Evolutionary conservation across 768 basidiomycete species (phyloP).

Genomic region (Phaffia tasmanica): DNA sequence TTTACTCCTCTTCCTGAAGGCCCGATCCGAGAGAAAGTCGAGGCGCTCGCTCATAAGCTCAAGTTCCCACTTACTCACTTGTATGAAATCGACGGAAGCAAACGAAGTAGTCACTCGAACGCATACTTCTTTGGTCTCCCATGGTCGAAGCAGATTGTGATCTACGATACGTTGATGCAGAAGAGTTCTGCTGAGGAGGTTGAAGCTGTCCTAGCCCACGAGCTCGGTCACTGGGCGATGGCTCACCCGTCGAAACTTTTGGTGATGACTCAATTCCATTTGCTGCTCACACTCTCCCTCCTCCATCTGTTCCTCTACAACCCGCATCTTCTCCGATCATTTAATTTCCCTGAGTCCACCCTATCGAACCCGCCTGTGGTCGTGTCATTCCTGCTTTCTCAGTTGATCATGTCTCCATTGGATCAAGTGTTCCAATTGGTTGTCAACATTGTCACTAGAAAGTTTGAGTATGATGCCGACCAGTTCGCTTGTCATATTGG

Average conservation of each 20-base stretch:
- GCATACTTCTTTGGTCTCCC: constrained; percentile 95
- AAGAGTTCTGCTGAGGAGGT: constrained; percentile 83
- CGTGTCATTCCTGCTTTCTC: constrained; percentile 76
- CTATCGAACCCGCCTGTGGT: constrained; percentile 60
- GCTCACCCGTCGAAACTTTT: constrained; percentile 82
- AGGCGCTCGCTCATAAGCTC: constrained; percentile 63
- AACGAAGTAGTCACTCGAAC: constrained; percentile 87
- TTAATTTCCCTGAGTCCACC: constrained; percentile 61
- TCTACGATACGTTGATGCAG: constrained; percentile 93
- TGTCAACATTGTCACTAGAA: constrained; percentile 71
- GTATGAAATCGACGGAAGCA: constrained; percentile 95
- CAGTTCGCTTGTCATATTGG: constrained; percentile 53
- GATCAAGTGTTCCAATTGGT: constrained; percentile 60
- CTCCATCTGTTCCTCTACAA: constrained; percentile 85
- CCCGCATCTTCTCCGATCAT: constrained; percentile 63
- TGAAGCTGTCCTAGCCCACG: constrained; percentile 96
- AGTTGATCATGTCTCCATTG: constrained; percentile 73
- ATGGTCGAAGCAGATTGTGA: constrained; percentile 67
- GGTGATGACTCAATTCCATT: constrained; percentile 71
- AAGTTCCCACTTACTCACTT: constrained; percentile 88
- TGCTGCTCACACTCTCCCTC: constrained; percentile 70
- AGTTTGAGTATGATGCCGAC: constrained; percentile 90
- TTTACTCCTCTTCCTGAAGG: constrained; percentile 72
- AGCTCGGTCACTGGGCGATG: constrained; percentile 93
- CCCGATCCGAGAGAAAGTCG: constrained; percentile 65